These are phyloP conservation scores for Psilocybe subaeruginosa DNA, from an alignment of 768 basidiomycete genomes.

Conservation along the genomic window DNA sequence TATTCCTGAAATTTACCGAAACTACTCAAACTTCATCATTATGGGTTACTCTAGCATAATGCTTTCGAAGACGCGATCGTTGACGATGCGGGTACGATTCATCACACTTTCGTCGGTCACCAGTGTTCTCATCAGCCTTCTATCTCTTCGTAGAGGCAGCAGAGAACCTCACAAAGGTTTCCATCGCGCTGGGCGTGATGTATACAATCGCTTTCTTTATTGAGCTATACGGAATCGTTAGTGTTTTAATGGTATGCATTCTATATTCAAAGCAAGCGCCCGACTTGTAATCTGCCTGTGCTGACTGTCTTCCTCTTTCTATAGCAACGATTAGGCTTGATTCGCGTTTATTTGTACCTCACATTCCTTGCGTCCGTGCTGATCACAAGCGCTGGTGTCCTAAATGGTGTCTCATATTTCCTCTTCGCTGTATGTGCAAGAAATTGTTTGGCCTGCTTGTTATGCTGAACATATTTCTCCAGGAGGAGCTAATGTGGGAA, in stretches of 20 bases:
- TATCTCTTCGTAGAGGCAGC: constrained; percentile 22
- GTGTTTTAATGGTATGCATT: constrained; percentile 28
- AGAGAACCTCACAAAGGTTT: constrained; percentile 33
- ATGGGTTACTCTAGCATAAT: constrained; percentile 27
- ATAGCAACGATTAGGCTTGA: constrained; percentile 30
- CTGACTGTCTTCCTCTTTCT: neutral
- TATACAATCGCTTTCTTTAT: constrained; percentile 33
- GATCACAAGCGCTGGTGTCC: constrained; percentile 36
- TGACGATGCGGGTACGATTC: constrained; percentile 29
- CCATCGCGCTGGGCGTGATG: constrained; percentile 41
- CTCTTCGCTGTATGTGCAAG: constrained; percentile 34
- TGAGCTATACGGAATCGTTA: constrained; percentile 35
- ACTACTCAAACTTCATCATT: constrained; percentile 7
- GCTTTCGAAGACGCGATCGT: constrained; percentile 37
- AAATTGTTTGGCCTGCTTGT: neutral
- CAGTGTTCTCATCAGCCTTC: neutral
- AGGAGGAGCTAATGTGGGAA: constrained; percentile 42
- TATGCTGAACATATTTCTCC: neutral
- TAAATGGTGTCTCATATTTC: constrained; percentile 41
- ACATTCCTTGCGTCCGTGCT: constrained; percentile 39
- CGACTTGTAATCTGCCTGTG: constrained; percentile 1
- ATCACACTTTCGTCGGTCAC: neutral
- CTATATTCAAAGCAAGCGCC: neutral
- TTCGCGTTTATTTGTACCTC: constrained; percentile 32
- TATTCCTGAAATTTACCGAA: neutral